Percentiles rank a stretch among this genome's conserved stretches.
Conservation (phyloP, 768 basidiomycete genomes). For the Russula foetens region DNA sequence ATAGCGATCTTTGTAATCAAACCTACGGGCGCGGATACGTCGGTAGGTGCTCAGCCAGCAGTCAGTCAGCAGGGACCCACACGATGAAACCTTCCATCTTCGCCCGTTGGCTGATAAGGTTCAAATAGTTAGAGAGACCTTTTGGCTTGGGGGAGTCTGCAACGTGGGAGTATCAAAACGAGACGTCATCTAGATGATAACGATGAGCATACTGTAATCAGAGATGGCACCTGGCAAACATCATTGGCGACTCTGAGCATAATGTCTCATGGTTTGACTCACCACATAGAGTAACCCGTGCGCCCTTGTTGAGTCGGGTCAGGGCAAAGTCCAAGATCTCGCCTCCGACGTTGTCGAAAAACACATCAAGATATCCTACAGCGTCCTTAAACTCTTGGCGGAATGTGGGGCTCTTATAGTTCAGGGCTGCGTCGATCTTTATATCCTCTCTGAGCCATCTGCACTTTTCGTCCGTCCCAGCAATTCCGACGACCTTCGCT, state of each 20-base stretch:
- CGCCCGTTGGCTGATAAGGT: slow-evolving; percentile 68
- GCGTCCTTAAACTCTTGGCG: slow-evolving; percentile 58
- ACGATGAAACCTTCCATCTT: slow-evolving; percentile 81
- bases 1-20: slow-evolving; percentile 65
- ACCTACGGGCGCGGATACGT: slow-evolving; percentile 54
- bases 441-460: slow-evolving; percentile 75
- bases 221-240: slow-evolving; percentile 64
- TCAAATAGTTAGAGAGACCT: slow-evolving; percentile 59
- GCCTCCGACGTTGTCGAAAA: slow-evolving; percentile 77
- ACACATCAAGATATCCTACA: slow-evolving; percentile 75
- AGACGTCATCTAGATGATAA: background rate
- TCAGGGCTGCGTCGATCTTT: slow-evolving; percentile 74
- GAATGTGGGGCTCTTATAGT: slow-evolving; percentile 81
- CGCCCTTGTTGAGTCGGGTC: slow-evolving; percentile 62
- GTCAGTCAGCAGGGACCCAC: slow-evolving; percentile 31
- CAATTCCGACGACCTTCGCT: slow-evolving; percentile 82
- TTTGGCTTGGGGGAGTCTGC: slow-evolving; percentile 51
- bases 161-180: background rate
- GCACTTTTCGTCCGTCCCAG: slow-evolving; percentile 79
- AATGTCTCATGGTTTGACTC: slow-evolving; percentile 20
- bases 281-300: slow-evolving; percentile 81
- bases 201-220: slow-evolving; percentile 54
- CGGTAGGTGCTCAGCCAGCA: slow-evolving; percentile 32
- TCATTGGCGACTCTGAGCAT: background rate
- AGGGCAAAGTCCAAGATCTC: slow-evolving; percentile 77